A percentile compares a stretch with the other conserved stretches of the same genome.
These are phyloP conservation scores for Sarcodon aspratus DNA, from an alignment of 768 basidiomycete species.

Conservation along the genomic window DNA sequence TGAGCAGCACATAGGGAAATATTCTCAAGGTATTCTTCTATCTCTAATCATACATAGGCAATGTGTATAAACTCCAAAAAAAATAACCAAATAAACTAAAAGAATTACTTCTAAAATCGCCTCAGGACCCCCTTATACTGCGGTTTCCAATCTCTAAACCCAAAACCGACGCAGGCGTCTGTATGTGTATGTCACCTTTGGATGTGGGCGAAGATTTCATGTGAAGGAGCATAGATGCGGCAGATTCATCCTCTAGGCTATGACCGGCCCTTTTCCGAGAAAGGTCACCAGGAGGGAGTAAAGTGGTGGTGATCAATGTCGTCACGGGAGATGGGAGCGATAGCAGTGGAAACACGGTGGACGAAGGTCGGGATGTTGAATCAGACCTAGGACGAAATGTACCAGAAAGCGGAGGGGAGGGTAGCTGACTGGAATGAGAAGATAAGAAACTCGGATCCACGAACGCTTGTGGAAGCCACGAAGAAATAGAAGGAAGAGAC, in stretches of 20 bases:
- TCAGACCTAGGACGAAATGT: slow-evolving; percentile 13
- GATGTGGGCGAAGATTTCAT: slow-evolving; percentile 39
- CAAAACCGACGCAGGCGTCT: background rate
- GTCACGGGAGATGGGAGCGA: slow-evolving; percentile 37
- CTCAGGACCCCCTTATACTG: background rate
- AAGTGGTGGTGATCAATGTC: slow-evolving; percentile 28
- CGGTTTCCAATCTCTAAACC: background rate
- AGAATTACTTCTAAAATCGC: background rate
- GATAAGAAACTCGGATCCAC: slow-evolving; percentile 15
- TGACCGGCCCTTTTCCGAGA: slow-evolving; percentile 12
- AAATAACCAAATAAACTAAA: too few species aligned
- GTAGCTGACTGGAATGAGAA: slow-evolving; percentile 15
- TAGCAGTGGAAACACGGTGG: slow-evolving; percentile 39
- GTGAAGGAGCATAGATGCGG: slow-evolving; percentile 55
- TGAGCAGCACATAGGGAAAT: too few species aligned
- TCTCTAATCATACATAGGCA: background rate
- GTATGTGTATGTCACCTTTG: background rate
- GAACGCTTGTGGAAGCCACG: slow-evolving; percentile 42
- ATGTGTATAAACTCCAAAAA: too few species aligned
- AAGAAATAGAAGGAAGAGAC: slow-evolving; percentile 56
- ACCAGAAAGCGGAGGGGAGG: slow-evolving; percentile 24
- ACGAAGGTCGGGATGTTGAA: slow-evolving; percentile 8
- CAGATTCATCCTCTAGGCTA: slow-evolving; percentile 59
- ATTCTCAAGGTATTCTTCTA: background rate
- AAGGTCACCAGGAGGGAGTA: slow-evolving; percentile 25